Evolutionary conservation across 108 stramenopile species (phyloP).

Genomic region (Cylindrotheca closterium): DNA sequence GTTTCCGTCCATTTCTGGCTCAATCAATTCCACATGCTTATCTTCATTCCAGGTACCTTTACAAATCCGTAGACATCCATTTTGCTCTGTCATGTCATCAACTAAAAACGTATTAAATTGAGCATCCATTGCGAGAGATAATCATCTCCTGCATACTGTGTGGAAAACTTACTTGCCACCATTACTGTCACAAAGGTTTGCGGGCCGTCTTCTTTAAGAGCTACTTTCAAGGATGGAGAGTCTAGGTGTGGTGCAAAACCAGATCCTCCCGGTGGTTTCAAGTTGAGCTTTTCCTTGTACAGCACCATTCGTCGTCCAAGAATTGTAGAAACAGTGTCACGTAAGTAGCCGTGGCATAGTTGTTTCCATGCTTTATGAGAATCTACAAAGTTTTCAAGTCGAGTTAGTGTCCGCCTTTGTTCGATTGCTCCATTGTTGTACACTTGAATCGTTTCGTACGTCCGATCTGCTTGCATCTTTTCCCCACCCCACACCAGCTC

Average conservation of each 20-base stretch:
- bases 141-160: not conserved
- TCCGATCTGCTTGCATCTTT: conserved; percentile 28
- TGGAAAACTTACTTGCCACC: conserved; percentile 34
- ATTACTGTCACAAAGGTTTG: conserved; percentile 63
- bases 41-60: conserved; percentile 51
- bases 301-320: conserved; percentile 51
- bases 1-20: conserved; percentile 44
- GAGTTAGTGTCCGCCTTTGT: conserved; percentile 43
- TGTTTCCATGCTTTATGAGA: conserved; percentile 48
- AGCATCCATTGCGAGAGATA: not conserved
- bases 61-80: conserved; percentile 62
- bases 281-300: conserved; percentile 78
- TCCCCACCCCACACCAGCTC: conserved; percentile 54
- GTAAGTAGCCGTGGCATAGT: conserved; percentile 50
- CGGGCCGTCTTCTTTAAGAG: conserved; percentile 42
- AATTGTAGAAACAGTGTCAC: conserved; percentile 33
- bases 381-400: conserved; percentile 64
- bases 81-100: conserved; percentile 55
- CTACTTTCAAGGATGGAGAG: conserved; percentile 53
- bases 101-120: too few relatives aligned
- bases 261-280: conserved; percentile 68
- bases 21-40: conserved; percentile 22
- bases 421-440: conserved; percentile 27
- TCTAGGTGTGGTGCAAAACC: conserved; percentile 80
- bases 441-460: conserved; percentile 51